Evolutionary conservation across 2,329 filamentous ascomycete species (phyloP), one percentile per base, ranked within the genome.

Genomic region (Alternaria dauci): DNA sequence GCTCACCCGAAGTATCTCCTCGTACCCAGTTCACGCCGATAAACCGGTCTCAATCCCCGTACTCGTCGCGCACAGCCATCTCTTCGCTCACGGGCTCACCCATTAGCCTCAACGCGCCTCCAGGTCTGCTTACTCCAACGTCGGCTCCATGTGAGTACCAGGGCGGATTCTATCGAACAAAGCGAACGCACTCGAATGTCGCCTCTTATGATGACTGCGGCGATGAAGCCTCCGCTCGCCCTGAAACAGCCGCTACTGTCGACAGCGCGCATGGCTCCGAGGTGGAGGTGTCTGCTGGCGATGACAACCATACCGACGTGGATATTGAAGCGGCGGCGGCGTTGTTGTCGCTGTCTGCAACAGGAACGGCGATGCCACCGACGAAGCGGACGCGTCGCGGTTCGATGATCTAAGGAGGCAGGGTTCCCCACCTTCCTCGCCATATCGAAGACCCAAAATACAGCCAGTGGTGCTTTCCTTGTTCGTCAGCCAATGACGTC

Each of bases 1-100:
- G 73, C 43, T 82, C 82, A 1, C 80, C 82, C 1, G 69, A 77
- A 18, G 77, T 76, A 1, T 78, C 80, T 43, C 76, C 78, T 14
- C 73, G 73, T n/a, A 75, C 70, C 51, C 76, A 73, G 23, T 67
- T 61, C 67, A 39, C 84, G 79, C 74, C 82, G 76, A 1, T 77
- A 81, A 84, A 84, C 23, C 58, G 62, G 8, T 71, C 69, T 1
- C 56, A 52, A 14, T 58, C 59, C 16, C 67, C 68, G n/a, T 57
- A 39, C 18, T 65, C 69, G 23, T 62, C 57, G 23, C 52, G 52
- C 20, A 50, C 58, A 34, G 43, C 62, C n/a, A 56, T 53, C 25
- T 59, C 67, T 51, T 61, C 63, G 11, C 43, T 55, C 14, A 52
- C 59, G 30, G 54, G 61, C 42, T 68, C 69, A 6, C 66, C 69